Percentiles rank a stretch among this genome's conserved stretches.
phyloP scores from a whole-genome alignment of 805 yeast species.

The Wickerhamiella nectarea region DNA sequence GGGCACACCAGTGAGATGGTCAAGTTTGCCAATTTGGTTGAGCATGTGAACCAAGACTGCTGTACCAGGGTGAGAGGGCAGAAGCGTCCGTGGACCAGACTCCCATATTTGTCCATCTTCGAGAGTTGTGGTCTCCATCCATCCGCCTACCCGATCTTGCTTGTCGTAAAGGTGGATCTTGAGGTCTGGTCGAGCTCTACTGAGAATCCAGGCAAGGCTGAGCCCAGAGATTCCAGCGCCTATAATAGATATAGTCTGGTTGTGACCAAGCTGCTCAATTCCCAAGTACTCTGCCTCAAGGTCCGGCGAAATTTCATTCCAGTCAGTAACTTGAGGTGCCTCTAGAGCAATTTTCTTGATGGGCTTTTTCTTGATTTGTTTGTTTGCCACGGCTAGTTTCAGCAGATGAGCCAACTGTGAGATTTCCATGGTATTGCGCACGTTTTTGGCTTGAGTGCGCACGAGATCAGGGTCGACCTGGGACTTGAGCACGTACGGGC shows the following conservation, averaged over 20 bases:
- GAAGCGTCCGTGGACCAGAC: constrained; percentile 80
- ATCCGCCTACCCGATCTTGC: constrained; percentile 55
- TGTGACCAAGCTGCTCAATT: constrained; percentile 22
- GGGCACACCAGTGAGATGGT: constrained; percentile 46
- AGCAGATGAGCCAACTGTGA: constrained; percentile 11
- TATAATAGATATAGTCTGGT: constrained; percentile 45
- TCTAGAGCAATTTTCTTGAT: not conserved
- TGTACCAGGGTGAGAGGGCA: constrained; percentile 70
- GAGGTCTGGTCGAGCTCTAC: constrained; percentile 64
- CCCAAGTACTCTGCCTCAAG: constrained; percentile 21
- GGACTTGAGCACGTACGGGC: constrained; percentile 15
- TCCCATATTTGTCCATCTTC: constrained; percentile 34
- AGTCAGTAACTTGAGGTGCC: constrained; percentile 10
- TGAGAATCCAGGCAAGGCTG: constrained; percentile 34
- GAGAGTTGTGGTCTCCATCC: constrained; percentile 37
- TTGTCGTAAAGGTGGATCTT: constrained; percentile 50
- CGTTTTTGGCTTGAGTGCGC: constrained; percentile 3
- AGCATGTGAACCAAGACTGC: constrained; percentile 21
- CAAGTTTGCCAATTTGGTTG: constrained; percentile 33
- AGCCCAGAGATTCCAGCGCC: constrained; percentile 90
- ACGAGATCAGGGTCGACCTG: constrained; percentile 1
- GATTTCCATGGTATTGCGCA: constrained; percentile 13
- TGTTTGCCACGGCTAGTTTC: constrained; percentile 11
- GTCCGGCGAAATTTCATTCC: constrained; percentile 23
- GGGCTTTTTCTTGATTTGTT: not conserved